Conservation (phyloP, 1,139 yeast species). For the Protomyces pachydermus region DNA sequence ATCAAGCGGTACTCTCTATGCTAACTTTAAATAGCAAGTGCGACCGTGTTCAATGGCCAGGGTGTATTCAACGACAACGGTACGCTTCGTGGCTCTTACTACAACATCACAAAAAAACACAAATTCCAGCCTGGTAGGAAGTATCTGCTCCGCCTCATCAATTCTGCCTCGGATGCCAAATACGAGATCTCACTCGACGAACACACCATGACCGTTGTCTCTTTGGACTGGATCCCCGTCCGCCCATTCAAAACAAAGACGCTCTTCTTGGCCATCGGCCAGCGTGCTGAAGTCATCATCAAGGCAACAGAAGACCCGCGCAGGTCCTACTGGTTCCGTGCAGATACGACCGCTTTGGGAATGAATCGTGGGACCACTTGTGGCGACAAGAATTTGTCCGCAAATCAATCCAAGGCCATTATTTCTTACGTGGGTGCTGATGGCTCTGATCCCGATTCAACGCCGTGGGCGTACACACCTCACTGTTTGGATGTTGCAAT, state of each 20-base stretch:
- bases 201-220: constrained; percentile 39
- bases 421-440: neutral
- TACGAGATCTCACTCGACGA: constrained; percentile 25
- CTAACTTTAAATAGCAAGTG: constrained; percentile 78
- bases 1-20: constrained; percentile 53
- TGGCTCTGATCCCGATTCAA: neutral
- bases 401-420: neutral
- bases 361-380: neutral
- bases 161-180: constrained; percentile 37
- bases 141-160: constrained; percentile 37
- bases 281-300: constrained; percentile 61
- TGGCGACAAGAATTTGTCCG: neutral
- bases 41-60: constrained; percentile 38
- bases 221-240: constrained; percentile 29
- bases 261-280: constrained; percentile 45
- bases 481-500: neutral
- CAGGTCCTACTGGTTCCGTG: neutral
- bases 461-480: neutral
- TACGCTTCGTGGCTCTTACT: constrained; percentile 30
- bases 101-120: constrained; percentile 30
- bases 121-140: constrained; percentile 30
- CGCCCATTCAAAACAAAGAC: constrained; percentile 27
- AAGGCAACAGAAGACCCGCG: constrained; percentile 25
- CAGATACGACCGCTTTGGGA: neutral
- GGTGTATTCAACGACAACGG: constrained; percentile 33